Percentiles rank a stretch among this genome's conserved stretches.
These are phyloP conservation scores for Tripterygium wilfordii DNA, from an alignment of 177 flowering plant species.

Conservation along the genomic window DNA sequence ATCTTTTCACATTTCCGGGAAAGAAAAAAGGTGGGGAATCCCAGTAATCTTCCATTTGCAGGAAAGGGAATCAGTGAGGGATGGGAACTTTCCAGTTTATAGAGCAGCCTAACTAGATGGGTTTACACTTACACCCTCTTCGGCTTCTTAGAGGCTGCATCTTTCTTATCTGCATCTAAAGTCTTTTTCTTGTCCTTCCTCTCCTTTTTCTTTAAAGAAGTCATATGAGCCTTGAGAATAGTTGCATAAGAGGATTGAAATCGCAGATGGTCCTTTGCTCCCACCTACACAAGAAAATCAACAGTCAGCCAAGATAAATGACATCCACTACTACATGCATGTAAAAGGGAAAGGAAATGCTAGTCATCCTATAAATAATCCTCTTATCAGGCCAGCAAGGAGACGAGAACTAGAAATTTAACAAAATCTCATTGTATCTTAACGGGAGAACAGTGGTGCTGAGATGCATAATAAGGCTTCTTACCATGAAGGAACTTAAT, in stretches of 20 bases:
- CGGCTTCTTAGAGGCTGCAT: constrained; percentile 28
- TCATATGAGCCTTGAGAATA: constrained; percentile 91
- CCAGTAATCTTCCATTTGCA: background rate
- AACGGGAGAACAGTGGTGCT: no score
- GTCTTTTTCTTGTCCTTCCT: constrained; percentile 83
- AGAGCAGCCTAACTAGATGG: background rate
- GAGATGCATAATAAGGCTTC: no score
- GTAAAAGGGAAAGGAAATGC: background rate
- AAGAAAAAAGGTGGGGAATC: no score
- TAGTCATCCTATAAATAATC: no score
- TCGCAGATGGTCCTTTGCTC: constrained; percentile 81
- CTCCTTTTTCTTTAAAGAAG: constrained; percentile 84
- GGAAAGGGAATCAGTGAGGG: background rate
- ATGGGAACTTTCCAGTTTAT: background rate
- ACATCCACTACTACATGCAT: background rate
- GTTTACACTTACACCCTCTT: constrained; percentile 13
- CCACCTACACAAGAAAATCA: constrained; percentile 40
- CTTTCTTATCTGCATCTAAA: constrained; percentile 56
- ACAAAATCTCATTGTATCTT: no score
- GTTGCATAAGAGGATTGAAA: constrained; percentile 96
- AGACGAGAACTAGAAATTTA: no score
- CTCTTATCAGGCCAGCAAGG: no score
- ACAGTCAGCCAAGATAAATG: background rate
- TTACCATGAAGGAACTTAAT: no score
- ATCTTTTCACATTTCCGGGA: no score